Percentiles rank a stretch among this genome's conserved stretches.
Conservation (phyloP, 2,329 filamentous ascomycete genomes). For the Sporothrix curviconia region DNA sequence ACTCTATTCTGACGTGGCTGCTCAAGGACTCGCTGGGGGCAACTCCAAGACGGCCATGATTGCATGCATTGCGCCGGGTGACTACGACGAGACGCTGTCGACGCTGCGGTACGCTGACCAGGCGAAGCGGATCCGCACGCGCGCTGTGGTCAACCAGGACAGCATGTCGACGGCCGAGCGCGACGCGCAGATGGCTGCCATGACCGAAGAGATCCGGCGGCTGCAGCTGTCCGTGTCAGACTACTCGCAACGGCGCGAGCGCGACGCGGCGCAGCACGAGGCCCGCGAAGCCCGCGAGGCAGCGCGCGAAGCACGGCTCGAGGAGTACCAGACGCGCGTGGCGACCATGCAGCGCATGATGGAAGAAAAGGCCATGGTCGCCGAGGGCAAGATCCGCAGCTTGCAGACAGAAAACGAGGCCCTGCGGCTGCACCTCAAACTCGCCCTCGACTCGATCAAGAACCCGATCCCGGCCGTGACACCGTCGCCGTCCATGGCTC, state of each 20-base stretch:
- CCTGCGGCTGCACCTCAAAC: constrained; percentile 75
- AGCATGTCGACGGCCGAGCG: constrained; percentile 86
- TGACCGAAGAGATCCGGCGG: constrained; percentile 87
- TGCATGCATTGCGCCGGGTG: constrained; percentile 87
- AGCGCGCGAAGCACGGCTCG: constrained; percentile 69
- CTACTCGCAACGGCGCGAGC: constrained; percentile 59
- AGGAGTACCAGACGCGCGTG: constrained; percentile 92
- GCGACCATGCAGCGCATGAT: constrained; percentile 86
- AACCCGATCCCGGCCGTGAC: constrained; percentile 72
- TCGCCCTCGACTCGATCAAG: constrained; percentile 78
- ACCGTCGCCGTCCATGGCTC: constrained; percentile 24
- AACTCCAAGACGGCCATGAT: constrained; percentile 99
- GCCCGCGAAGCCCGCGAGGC: constrained; percentile 59
- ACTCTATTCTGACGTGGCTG: constrained; percentile 77
- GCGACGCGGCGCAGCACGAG: constrained; percentile 57
- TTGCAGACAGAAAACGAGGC: constrained; percentile 88
- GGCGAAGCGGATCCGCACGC: constrained; percentile 92
- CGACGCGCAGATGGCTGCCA: constrained; percentile 86
- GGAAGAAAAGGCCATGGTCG: constrained; percentile 86
- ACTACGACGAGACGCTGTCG: constrained; percentile 94
- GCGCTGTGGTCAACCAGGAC: constrained; percentile 92
- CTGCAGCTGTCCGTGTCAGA: constrained; percentile 72
- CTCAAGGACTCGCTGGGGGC: constrained; percentile 89
- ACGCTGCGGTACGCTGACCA: constrained; percentile 96
- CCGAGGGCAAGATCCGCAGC: constrained; percentile 88